Evolutionary conservation across 177 flowering plant species (phyloP), one percentile per base, ranked within the genome.

Genomic region (Vitis hybrid): DNA sequence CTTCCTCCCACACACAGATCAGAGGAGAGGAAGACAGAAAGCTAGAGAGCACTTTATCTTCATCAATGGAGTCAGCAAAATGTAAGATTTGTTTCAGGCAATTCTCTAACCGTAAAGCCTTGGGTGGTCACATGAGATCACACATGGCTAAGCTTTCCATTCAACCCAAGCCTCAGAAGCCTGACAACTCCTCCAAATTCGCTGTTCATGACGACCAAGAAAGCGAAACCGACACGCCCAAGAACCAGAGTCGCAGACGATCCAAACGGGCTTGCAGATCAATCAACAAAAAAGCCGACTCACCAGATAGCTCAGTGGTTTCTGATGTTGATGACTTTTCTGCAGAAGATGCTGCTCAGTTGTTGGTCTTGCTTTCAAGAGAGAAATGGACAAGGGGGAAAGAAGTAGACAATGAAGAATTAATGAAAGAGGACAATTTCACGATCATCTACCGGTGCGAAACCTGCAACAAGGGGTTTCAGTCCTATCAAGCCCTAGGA

Each of bases 111-210:
- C 80, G 84, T 15, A 81, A 76, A 71, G 84, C 84, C 68, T 68
- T 81, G 71, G 84, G 84, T 3, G 82, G 84, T 14, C 84, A 81
- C 74, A 81, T 79, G 84, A 76, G 82, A 73, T 78, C 84, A 62
- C 84, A 81, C 69, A 15, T 81, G 1, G 76, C 67, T 13, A 78
- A 73, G 49, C 73, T 64, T 2, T 73, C 77, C 1, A 22, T 76
- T 28, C 74, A 75, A 59, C 62, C 78, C 0, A 64, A 68, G 60
- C 62, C 76, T 7, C 22, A 60, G 5, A 28, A 11, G 19, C 65
- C 24, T 13, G 44, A 15, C 0, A 15, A 61, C 5, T 18, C 11
- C 56, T 8, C 65, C 52, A 18, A 1, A 50, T 4, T 68, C 63
- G 12, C 50, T 13, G 24, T 53, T 58, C 47, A 67, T 54, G 47